Conservation (phyloP, 2,329 filamentous ascomycete species). For the Ophiostoma sp. region DNA sequence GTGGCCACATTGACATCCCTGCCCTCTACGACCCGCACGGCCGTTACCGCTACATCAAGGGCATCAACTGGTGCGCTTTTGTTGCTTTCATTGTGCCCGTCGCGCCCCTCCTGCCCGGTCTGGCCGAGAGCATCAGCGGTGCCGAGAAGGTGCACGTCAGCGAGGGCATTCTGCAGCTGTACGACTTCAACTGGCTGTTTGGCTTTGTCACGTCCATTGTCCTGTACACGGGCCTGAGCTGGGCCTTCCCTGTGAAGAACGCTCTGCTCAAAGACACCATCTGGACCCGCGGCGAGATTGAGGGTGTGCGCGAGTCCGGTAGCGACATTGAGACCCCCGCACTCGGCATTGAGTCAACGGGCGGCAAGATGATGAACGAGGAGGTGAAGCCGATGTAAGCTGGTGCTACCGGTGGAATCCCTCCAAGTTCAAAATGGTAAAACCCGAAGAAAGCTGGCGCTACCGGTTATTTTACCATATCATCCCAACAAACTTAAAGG, state of each 20-base stretch:
- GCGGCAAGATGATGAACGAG: conserved; percentile 18
- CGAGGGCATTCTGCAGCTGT: conserved; percentile 54
- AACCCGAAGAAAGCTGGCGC: not conserved
- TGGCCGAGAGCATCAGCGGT: conserved; percentile 33
- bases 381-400: conserved; percentile 22
- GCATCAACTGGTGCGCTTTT: conserved; percentile 34
- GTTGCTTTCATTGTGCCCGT: conserved; percentile 34
- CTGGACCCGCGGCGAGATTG: conserved; percentile 38
- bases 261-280: conserved; percentile 48
- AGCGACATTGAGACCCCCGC: conserved; percentile 31
- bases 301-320: conserved; percentile 29
- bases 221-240: conserved; percentile 55
- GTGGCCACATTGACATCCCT: conserved; percentile 42
- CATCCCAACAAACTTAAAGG: not conserved
- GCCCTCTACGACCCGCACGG: conserved; percentile 45
- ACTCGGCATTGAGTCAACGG: not conserved
- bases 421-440: not conserved
- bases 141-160: conserved; percentile 27
- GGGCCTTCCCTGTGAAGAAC: conserved; percentile 50
- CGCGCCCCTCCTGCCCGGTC: conserved; percentile 37
- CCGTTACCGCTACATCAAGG: conserved; percentile 40
- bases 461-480: not conserved
- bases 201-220: conserved; percentile 58
- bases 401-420: not conserved
- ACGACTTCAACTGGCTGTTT: conserved; percentile 66